Conservation (phyloP, 2,329 filamentous ascomycete species). For the Fusarium paranaense region DNA sequence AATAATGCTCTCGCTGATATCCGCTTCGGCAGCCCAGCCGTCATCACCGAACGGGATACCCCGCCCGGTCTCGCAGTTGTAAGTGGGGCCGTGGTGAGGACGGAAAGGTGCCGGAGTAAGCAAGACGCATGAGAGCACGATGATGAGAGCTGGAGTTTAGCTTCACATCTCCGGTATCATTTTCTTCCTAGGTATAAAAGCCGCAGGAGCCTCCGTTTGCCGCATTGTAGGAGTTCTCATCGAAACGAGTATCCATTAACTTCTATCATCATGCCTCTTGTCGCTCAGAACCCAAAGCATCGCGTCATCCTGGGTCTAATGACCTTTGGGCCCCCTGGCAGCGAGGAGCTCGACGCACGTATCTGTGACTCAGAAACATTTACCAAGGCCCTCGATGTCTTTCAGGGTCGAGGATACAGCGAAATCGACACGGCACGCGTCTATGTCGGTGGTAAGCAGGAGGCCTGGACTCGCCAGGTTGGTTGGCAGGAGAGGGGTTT, state of each 20-base stretch:
- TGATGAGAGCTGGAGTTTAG: constrained; percentile 36
- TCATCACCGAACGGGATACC: constrained; percentile 19
- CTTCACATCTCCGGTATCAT: constrained; percentile 30
- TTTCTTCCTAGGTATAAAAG: constrained; percentile 13
- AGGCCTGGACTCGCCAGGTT: constrained; percentile 80
- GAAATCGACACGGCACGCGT: constrained; percentile 86
- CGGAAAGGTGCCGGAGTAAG: neutral
- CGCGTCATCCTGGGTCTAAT: constrained; percentile 86
- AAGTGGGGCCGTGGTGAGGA: constrained; percentile 13
- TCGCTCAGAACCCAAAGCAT: constrained; percentile 62
- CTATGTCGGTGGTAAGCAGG: constrained; percentile 79
- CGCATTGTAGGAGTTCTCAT: neutral
- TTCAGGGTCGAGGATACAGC: constrained; percentile 83
- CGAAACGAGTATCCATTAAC: neutral
- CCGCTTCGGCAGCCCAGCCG: constrained; percentile 1
- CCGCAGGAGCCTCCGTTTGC: neutral
- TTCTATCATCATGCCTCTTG: constrained; percentile 58
- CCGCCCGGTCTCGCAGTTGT: constrained; percentile 26
- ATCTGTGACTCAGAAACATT: constrained; percentile 76
- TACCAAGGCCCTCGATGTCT: constrained; percentile 77
- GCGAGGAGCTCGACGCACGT: constrained; percentile 71
- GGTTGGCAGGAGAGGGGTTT: constrained; percentile 84
- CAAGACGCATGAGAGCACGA: constrained; percentile 8
- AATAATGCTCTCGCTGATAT: neutral
- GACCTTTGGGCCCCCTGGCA: constrained; percentile 79